Evolutionary conservation across 257 asterid genomes (phyloP).

Genomic region (Solanum dulcamara): DNA sequence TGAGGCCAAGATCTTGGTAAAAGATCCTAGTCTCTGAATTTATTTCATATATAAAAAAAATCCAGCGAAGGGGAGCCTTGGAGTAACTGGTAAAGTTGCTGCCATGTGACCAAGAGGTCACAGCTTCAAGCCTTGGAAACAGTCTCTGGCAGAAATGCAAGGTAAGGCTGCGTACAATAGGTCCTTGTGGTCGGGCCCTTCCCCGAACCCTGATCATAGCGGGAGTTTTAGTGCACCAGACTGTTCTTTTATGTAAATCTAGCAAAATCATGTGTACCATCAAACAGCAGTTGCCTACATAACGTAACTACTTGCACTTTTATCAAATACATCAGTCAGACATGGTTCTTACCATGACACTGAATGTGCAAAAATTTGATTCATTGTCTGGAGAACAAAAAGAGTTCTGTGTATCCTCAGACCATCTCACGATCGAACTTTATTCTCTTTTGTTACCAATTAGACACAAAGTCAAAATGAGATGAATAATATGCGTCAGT

Average conservation of each 20-base stretch:
- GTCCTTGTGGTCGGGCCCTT: too few relatives aligned
- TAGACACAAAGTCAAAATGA: neutral
- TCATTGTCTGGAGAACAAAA: neutral
- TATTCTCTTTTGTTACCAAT: neutral
- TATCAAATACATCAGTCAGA: neutral
- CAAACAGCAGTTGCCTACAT: neutral
- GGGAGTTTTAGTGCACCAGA: too few relatives aligned
- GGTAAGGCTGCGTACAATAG: too few relatives aligned
- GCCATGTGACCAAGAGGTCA: too few relatives aligned
- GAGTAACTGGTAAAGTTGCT: too few relatives aligned
- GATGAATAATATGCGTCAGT: neutral
- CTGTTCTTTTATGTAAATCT: too few relatives aligned
- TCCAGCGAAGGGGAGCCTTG: too few relatives aligned
- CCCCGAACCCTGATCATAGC: too few relatives aligned
- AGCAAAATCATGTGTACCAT: neutral
- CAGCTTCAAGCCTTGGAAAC: too few relatives aligned
- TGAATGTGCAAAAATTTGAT: neutral
- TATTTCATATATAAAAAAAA: neutral
- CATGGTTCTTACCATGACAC: neutral
- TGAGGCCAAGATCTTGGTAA: neutral
- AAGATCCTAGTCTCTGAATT: neutral
- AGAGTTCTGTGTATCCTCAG: neutral
- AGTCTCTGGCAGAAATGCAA: too few relatives aligned
- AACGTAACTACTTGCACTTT: neutral
- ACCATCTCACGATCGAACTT: neutral